Base-by-base conservation (phyloP, 1,284 basidiomycete genomes). In the Puccinia horiana region DNA sequence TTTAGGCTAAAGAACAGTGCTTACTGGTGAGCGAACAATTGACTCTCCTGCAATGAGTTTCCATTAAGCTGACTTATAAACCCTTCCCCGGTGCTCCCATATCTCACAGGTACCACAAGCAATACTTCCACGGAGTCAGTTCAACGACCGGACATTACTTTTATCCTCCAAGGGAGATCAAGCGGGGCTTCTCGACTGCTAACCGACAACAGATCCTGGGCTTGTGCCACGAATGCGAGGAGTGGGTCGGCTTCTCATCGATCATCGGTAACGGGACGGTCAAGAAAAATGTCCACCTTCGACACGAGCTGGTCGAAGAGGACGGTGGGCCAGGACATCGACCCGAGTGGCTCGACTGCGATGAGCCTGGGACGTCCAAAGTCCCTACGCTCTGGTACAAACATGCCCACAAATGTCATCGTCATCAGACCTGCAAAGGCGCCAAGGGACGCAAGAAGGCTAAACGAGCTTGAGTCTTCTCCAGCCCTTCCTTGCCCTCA, bases 351-450 rank as follows among this genome's bases (percentile, higher is more conserved):
- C 23, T 56, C 6, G 52, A 61, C 23, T 18, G 23, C 29, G 44
- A 80, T 6, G 37, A 61, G 20, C 52, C 49, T 18, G 56, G 26
- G 8, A 40, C 70, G 8, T 35, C 37, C 9, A 81, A 81, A 35
- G 61, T 81, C 20, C 80, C 80, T 37, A 81, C 80, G 32, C 80
- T 81, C 18, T 81, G 80, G 80, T 81, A 75, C 29, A 81, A 81
- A n/a, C 80, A 81, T 49, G 80, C 80, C 35, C 80, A 81, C 54
- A 81, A 81, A 54, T 81, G 80, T 52, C 80, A 81, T 75, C 70
- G 80, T 35, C 80, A 81, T 81, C 80, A 81, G 56, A 81, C 80
- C n/a, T 81, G 80, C 54, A 81, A 81, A 81, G 80, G 80, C 12
- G 80, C 80, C 16, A 81, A 81, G 47, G 80, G 80, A 16, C 40